Base-by-base conservation (phyloP, 2,329 filamentous ascomycete genomes). In the Penicillium expansum region DNA sequence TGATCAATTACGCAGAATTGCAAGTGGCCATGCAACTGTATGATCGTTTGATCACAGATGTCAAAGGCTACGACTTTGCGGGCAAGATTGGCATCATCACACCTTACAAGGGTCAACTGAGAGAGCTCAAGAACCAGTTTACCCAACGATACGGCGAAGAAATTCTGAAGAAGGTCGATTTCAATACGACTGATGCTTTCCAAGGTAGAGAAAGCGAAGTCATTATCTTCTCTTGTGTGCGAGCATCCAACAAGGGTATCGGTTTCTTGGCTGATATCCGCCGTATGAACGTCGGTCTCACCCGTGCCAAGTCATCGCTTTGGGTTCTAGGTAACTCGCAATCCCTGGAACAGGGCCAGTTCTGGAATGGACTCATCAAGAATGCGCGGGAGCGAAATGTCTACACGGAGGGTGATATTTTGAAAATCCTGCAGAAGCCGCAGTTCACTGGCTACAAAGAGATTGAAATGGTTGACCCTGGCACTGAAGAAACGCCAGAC, bases 251-350 rank as follows among this genome's bases (percentile, higher is more conserved):
- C n/a, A 90, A 88, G 8, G 92, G 93, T 68, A 96, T 99, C 69
- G 94, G 94, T 82, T 99, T 99, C 85, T 88, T 99, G 83, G 90
- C 91, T 53, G 94, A 99, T 73, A 96, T 99, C 70, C 87, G 94
- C 57, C 93, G 94, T 82, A 97, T 99, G 95, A 99, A 99, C 74
- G 94, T 99, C 69, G 94, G 94, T 78, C 81, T 99, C 58, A 99
- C 94, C 22, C 89, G 94, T 80, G 95, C 94, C 5, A 97, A 96
- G 74, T 96, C 91, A 10, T 97, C 93, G 33, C 82, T 99, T 10
- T 99, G 93, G 90, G 93, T 99, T 56, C 82, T 99, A 27, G 94
- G 94, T 64, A 95, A 97, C 74, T 94, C 94, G 0, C 83, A 88
- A 56, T 91, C 92, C 33, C 82, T 99, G 51, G 80, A 88, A 24